Base-by-base conservation (phyloP, 192 early-diverging fungal genomes). In the Pilaira anomala region DNA sequence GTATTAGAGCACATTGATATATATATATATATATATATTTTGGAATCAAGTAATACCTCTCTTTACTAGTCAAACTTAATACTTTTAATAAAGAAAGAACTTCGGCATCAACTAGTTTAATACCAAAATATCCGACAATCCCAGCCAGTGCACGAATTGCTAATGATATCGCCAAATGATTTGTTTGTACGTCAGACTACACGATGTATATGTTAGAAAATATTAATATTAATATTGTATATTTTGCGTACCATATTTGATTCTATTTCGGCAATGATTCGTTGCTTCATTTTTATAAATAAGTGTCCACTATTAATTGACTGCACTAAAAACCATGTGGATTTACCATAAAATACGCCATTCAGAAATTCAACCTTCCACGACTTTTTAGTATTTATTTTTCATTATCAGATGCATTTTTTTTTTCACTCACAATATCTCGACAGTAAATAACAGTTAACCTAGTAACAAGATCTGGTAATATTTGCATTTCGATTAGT, bases 61-160 rank as follows among this genome's bases (percentile, higher is more conserved):
- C 65, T 8, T 52, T 60, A 16, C 48, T n/a, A 7, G 71, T 41
- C 5, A 49, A 24, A 24, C 55, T 25, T 24, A 73, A 40, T 21
- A 73, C 3, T 29, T 63, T 26, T 22, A 73, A 40, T 36, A 65
- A 67, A 1, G 50, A 19, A 29, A 30, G 21, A 12, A 54, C 41
- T 40, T 73, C 65, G 3, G 30, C 36, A 25, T 73, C 71, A 7
- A 42, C 51, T 25, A 67, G 26, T 22, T 56, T 59, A 13, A 73
- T 56, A 24, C 71, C 65, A 53, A 73, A 73, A 25, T 63, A 73
- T 7, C 62, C 68, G 1, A 70, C 29, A n/a, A 70, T 13, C 1
- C 68, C 68, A 24, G 56, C 56, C 11, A 70, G 22, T 14, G 62
- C 68, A 51, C 71, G 60, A 24, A 73, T 60, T 14, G 60, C 12